Percentiles rank a stretch among this genome's conserved stretches.
Evolutionary conservation across 2,329 filamentous ascomycete genomes (phyloP).

Genomic region (Diplocarpon rosae): DNA sequence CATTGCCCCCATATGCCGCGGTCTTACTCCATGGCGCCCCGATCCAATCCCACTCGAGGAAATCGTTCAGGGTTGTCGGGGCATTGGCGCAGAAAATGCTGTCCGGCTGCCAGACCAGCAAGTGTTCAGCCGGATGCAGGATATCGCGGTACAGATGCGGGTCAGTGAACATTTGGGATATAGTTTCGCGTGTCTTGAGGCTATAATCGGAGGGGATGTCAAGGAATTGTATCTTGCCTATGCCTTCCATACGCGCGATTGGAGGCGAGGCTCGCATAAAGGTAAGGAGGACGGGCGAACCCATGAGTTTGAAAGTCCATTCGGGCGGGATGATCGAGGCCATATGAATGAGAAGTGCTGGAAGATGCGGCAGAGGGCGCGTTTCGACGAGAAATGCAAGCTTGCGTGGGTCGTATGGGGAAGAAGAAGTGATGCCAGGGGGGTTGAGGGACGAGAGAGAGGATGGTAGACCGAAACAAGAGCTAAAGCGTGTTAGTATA

Average conservation of each 20-base stretch:
- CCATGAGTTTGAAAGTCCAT: slow-evolving; percentile 46
- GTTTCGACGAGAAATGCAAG: slow-evolving; percentile 46
- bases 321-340: slow-evolving; percentile 42
- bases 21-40: slow-evolving; percentile 23
- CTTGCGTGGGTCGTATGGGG: slow-evolving; percentile 35
- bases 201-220: slow-evolving; percentile 37
- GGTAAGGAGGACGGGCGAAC: slow-evolving; percentile 34
- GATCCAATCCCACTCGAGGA: slow-evolving; percentile 39
- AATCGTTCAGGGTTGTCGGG: slow-evolving; percentile 38
- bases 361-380: slow-evolving; percentile 37
- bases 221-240: slow-evolving; percentile 39
- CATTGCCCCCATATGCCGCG: slow-evolving; percentile 22
- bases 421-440: slow-evolving; percentile 3
- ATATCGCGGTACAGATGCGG: slow-evolving; percentile 41
- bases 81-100: slow-evolving; percentile 45
- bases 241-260: slow-evolving; percentile 35
- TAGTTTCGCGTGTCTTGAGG: slow-evolving; percentile 34
- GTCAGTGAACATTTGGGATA: slow-evolving; percentile 39
- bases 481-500: neutral
- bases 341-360: slow-evolving; percentile 43
- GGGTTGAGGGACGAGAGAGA: neutral
- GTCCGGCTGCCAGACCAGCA: slow-evolving; percentile 43
- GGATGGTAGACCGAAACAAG: slow-evolving; percentile 2
- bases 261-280: slow-evolving; percentile 34
- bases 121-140: slow-evolving; percentile 39